Evolutionary conservation across 1,139 yeast genomes (phyloP).

Genomic region (Candida sanyaensis): DNA sequence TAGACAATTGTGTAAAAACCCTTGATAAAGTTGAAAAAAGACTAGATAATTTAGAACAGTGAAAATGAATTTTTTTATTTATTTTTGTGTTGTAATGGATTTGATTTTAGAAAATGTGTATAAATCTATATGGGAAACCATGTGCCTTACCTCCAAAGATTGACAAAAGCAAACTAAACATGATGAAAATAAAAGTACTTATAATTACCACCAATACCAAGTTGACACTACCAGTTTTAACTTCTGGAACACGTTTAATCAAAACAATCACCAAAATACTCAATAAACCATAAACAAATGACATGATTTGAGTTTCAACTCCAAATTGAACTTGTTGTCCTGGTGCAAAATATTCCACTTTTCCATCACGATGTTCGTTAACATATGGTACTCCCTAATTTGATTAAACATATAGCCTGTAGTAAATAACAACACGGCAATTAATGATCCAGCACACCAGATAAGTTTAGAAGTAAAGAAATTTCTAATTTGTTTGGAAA

Average conservation of each 20-base stretch:
- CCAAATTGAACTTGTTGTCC: constrained; percentile 80
- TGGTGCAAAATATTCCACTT: constrained; percentile 58
- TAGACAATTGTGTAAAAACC: constrained; percentile 30
- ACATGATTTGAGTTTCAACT: constrained; percentile 76
- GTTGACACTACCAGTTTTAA: constrained; percentile 43
- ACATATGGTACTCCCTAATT: constrained; percentile 78
- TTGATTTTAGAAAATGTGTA: constrained; percentile 24
- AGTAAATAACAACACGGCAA: constrained; percentile 68
- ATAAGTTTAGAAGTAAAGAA: constrained; percentile 34
- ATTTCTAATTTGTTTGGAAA: constrained; percentile 33
- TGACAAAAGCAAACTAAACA: constrained; percentile 55
- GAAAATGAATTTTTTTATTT: neutral
- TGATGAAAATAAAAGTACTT: constrained; percentile 42
- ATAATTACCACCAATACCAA: constrained; percentile 45
- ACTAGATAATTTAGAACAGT: constrained; percentile 17
- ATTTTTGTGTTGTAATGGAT: neutral
- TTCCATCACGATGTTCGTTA: constrained; percentile 57
- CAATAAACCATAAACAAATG: constrained; percentile 61
- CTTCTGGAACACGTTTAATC: constrained; percentile 48
- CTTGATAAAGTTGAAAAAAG: constrained; percentile 38
- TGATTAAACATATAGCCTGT: constrained; percentile 94
- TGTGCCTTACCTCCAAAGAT: constrained; percentile 59
- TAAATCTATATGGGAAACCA: constrained; percentile 61
- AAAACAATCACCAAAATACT: constrained; percentile 52
- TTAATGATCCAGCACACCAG: constrained; percentile 68